phyloP scores from a whole-genome alignment of 1,284 basidiomycete genomes.

The Pterulicium gracile region DNA sequence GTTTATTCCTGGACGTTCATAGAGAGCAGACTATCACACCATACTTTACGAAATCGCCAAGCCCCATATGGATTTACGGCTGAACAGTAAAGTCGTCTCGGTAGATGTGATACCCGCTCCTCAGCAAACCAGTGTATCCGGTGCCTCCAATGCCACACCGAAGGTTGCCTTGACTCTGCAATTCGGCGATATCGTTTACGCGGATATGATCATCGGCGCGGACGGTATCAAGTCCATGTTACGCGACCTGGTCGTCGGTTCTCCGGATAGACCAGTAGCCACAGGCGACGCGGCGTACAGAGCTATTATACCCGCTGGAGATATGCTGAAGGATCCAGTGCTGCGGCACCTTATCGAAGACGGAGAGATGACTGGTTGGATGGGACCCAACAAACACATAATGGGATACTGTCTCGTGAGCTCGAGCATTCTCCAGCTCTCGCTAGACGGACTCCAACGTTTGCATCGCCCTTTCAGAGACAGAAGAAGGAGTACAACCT shows the following conservation, averaged over 20 bases:
- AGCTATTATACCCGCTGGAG: constrained; percentile 21
- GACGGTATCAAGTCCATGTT: constrained; percentile 41
- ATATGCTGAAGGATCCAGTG: constrained; percentile 23
- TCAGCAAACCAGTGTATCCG: constrained; percentile 11
- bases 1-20: not conserved
- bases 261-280: not conserved
- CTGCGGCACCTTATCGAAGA: constrained; percentile 21
- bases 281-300: constrained; percentile 31
- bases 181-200: constrained; percentile 29
- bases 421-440: not conserved
- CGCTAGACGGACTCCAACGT: not conserved
- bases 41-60: constrained; percentile 31
- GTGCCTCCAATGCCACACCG: not conserved
- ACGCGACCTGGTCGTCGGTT: constrained; percentile 23
- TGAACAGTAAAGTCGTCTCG: constrained; percentile 26
- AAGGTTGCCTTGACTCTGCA: constrained; percentile 23
- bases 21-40: constrained; percentile 41
- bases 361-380: constrained; percentile 29
- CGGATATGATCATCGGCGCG: constrained; percentile 41
- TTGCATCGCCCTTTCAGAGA: constrained; percentile 16
- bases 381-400: constrained; percentile 19
- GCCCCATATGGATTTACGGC: constrained; percentile 29
- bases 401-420: not conserved
- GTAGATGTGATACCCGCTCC: constrained; percentile 26
- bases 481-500: constrained; percentile 35